A percentile compares a stretch with the other conserved stretches of the same genome.
phyloP scores from a whole-genome alignment of 2,329 filamentous ascomycete genomes.

The Alternaria novae-zelandiae region DNA sequence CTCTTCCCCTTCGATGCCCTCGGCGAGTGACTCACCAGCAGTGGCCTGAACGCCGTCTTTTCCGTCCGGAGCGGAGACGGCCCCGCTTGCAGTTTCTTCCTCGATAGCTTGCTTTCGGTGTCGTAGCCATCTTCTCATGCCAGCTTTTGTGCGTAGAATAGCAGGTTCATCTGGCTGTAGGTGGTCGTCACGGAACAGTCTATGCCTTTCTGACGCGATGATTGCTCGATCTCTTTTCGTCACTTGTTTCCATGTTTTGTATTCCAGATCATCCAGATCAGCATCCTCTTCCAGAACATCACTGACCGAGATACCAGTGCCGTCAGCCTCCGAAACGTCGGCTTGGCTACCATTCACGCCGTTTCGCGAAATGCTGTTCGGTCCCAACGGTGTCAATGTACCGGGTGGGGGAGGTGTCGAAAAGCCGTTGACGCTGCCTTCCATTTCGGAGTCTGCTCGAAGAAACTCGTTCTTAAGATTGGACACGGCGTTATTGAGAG shows the following conservation, averaged over 20 bases:
- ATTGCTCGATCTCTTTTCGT: slow-evolving; percentile 94
- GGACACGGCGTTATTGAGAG: slow-evolving; percentile 55
- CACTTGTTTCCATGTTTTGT: slow-evolving; percentile 98
- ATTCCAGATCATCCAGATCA: slow-evolving; percentile 87
- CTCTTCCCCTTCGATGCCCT: slow-evolving; percentile 85
- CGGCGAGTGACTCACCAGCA: slow-evolving; percentile 79
- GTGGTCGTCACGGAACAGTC: slow-evolving; percentile 83
- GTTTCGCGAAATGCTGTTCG: slow-evolving; percentile 70
- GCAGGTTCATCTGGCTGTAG: slow-evolving; percentile 89
- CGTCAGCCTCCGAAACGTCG: slow-evolving; percentile 88
- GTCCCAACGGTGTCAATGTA: slow-evolving; percentile 75
- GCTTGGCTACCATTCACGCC: slow-evolving; percentile 70
- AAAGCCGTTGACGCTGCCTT: slow-evolving; percentile 83
- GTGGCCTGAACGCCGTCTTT: slow-evolving; percentile 56
- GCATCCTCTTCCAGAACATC: slow-evolving; percentile 75
- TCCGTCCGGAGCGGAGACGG: slow-evolving; percentile 56
- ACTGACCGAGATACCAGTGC: slow-evolving; percentile 68
- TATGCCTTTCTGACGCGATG: slow-evolving; percentile 82
- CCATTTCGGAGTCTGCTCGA: slow-evolving; percentile 77
- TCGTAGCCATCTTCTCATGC: slow-evolving; percentile 87
- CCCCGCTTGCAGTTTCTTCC: slow-evolving; percentile 52
- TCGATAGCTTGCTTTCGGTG: slow-evolving; percentile 71
- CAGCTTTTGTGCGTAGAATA: slow-evolving; percentile 80
- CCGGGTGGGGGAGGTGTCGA: slow-evolving; percentile 81
- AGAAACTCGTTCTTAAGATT: slow-evolving; percentile 60